Evolutionary conservation across 257 asterid species (phyloP).

Genomic region (Solanum stenotomum): DNA sequence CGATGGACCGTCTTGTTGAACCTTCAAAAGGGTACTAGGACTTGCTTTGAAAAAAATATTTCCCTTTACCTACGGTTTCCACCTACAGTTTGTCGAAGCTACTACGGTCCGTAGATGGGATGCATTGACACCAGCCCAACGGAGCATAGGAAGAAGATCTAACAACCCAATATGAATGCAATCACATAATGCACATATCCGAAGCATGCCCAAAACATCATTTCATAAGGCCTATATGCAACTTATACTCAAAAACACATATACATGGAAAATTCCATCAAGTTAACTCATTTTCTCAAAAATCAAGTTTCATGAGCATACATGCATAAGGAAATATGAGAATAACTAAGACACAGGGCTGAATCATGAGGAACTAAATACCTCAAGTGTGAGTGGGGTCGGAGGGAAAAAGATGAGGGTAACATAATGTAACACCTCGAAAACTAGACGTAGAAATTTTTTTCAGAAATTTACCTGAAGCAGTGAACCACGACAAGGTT

Average conservation of each 20-base stretch:
- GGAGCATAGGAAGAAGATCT: too few relatives aligned
- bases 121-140: not conserved
- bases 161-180: not conserved
- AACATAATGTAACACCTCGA: too few relatives aligned
- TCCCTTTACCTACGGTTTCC: not conserved
- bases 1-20: not conserved
- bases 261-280: too few relatives aligned
- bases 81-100: not conserved
- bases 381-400: not conserved
- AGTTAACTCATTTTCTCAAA: too few relatives aligned
- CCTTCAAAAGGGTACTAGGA: not conserved
- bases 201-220: not conserved
- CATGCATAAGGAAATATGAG: not conserved
- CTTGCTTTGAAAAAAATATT: too few relatives aligned
- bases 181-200: not conserved
- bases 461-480: too few relatives aligned
- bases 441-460: rapidly evolving
- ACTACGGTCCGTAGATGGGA: not conserved
- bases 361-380: not conserved
- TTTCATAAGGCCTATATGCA: not conserved
- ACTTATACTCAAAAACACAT: too few relatives aligned
- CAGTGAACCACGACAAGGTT: too few relatives aligned
- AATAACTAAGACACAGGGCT: too few relatives aligned
- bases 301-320: too few relatives aligned
- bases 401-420: not conserved